These are phyloP conservation scores for Macrotyloma uniflorum DNA, from an alignment of 306 rosid species.

Conservation along the genomic window DNA sequence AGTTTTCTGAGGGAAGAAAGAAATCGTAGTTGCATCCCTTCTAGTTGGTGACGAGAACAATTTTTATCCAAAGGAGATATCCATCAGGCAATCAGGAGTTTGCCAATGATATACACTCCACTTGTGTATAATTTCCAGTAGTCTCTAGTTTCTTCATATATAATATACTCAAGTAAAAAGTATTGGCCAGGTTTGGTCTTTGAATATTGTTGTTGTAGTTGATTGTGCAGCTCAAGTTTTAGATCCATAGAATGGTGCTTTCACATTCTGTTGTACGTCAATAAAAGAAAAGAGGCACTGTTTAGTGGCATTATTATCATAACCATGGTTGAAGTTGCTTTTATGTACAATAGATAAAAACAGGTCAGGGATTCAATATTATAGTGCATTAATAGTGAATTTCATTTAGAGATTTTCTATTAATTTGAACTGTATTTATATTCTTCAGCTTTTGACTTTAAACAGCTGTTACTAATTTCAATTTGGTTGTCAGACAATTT, in stretches of 20 bases:
- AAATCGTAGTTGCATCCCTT: slow-evolving; percentile 11
- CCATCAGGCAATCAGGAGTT: slow-evolving; percentile 11
- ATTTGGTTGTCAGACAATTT: too few relatives aligned
- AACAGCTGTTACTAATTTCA: too few relatives aligned
- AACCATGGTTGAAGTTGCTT: background rate
- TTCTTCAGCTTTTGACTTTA: too few relatives aligned
- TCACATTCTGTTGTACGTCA: background rate
- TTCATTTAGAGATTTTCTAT: background rate
- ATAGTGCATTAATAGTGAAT: background rate
- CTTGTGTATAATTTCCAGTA: slow-evolving; percentile 15
- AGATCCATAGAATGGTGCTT: slow-evolving; percentile 2
- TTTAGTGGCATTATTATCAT: background rate
- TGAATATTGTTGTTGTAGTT: slow-evolving; percentile 10
- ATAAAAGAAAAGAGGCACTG: background rate
- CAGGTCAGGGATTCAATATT: background rate
- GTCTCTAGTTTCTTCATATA: slow-evolving; percentile 25
- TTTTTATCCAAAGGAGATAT: background rate
- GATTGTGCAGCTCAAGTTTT: slow-evolving; percentile 28
- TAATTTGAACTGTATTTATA: background rate
- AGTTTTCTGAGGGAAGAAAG: background rate
- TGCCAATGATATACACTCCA: background rate
- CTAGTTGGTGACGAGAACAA: background rate
- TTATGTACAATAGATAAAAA: background rate
- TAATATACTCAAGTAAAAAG: background rate
- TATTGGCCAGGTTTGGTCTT: slow-evolving; percentile 19